Evolutionary conservation across 805 yeast species (phyloP).

Genomic region (Kazachstania psychrophila): DNA sequence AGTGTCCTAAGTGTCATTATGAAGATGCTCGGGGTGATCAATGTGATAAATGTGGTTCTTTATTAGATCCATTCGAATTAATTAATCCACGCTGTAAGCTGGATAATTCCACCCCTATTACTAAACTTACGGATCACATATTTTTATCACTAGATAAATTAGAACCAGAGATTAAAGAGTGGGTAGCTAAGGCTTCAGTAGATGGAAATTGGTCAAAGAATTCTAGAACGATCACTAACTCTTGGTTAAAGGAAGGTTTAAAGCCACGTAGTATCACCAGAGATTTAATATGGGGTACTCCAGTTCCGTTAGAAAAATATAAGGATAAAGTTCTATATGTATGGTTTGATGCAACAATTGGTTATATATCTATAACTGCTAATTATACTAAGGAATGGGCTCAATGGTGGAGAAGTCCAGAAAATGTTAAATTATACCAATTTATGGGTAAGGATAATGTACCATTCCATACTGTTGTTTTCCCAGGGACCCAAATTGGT

Average conservation of each 20-base stretch:
- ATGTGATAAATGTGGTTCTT: slow-evolving; percentile 91
- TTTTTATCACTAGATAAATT: slow-evolving; percentile 77
- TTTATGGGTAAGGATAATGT: slow-evolving; percentile 99
- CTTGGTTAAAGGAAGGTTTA: slow-evolving; percentile 92
- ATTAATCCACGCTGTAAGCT: slow-evolving; percentile 92
- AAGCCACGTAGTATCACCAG: slow-evolving; percentile 94
- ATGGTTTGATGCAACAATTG: slow-evolving; percentile 98
- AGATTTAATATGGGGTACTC: slow-evolving; percentile 97
- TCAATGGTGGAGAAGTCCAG: slow-evolving; percentile 94
- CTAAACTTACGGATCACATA: slow-evolving; percentile 74
- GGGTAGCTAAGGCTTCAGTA: slow-evolving; percentile 60
- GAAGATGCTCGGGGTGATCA: slow-evolving; percentile 99
- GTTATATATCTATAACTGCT: slow-evolving; percentile 93
- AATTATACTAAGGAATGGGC: slow-evolving; percentile 75
- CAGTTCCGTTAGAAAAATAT: slow-evolving; percentile 84
- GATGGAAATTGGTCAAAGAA: slow-evolving; percentile 90
- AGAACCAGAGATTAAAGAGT: slow-evolving; percentile 61
- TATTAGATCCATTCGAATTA: slow-evolving; percentile 86
- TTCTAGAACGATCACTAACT: slow-evolving; percentile 75
- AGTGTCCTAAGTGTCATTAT: slow-evolving; percentile 88
- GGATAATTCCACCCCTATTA: slow-evolving; percentile 74
- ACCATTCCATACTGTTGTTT: slow-evolving; percentile 96
- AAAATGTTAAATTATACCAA: slow-evolving; percentile 79
- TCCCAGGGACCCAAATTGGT: slow-evolving; percentile 90
- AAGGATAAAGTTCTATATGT: slow-evolving; percentile 89